Percentiles rank a stretch among this genome's conserved stretches.
Conservation (phyloP, 2,329 filamentous ascomycete genomes). For the Akanthomyces muscarius region DNA sequence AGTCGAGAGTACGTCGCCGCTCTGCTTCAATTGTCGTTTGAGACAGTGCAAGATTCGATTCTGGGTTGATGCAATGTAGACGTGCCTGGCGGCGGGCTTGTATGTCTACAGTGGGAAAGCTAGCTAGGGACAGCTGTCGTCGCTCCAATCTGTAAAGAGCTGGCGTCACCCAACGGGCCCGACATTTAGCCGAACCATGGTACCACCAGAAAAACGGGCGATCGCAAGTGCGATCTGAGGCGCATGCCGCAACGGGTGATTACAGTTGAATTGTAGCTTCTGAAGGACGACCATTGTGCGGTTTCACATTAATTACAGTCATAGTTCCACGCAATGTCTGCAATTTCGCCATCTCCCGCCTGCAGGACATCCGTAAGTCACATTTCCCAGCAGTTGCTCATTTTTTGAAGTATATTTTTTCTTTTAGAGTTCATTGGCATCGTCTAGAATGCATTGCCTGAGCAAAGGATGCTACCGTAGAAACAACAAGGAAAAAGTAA, state of each 20-base stretch:
- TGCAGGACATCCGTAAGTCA: not conserved
- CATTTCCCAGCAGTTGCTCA: not conserved
- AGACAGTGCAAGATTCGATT: not conserved
- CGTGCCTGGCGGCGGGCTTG: not conserved
- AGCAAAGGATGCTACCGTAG: conserved; percentile 38
- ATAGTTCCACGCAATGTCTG: not conserved
- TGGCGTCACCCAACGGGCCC: not conserved
- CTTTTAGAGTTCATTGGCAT: conserved; percentile 26
- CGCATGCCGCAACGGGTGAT: not conserved
- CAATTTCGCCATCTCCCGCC: no score
- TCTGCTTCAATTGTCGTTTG: not conserved
- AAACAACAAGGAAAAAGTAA: conserved; percentile 32
- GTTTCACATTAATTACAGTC: not conserved
- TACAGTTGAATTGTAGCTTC: not conserved
- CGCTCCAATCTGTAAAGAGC: not conserved
- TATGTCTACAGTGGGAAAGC: conserved; percentile 3
- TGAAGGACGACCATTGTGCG: not conserved
- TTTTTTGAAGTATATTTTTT: conserved; percentile 10
- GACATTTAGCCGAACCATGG: not conserved
- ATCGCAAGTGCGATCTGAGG: not conserved
- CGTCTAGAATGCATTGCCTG: conserved; percentile 37
- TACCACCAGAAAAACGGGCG: not conserved
- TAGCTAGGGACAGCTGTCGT: conserved; percentile 15
- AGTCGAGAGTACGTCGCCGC: not conserved
- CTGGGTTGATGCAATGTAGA: not conserved